Percentiles rank a stretch among this genome's conserved stretches.
These are phyloP conservation scores for Sonneratia caseolaris DNA, from an alignment of 345 rosid genomes.

Conservation along the genomic window DNA sequence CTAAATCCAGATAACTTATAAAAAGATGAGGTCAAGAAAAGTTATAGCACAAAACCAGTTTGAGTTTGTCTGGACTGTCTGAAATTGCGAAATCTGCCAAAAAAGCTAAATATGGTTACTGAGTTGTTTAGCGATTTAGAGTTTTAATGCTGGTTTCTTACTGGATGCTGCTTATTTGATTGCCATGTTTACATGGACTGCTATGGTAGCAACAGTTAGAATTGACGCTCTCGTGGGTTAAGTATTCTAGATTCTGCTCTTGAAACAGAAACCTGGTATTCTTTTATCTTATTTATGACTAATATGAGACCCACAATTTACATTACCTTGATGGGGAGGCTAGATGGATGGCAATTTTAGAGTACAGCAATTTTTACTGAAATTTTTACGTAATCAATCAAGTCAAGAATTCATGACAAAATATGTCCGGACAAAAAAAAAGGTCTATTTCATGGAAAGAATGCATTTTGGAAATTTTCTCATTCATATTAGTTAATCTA, in stretches of 20 bases:
- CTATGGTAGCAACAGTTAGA: neutral
- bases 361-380: neutral
- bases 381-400: neutral
- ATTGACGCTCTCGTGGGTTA: neutral
- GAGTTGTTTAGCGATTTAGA: neutral
- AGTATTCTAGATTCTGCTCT: neutral
- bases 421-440: neutral
- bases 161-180: neutral
- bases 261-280: neutral
- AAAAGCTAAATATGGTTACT: conserved; percentile 1
- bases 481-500: neutral
- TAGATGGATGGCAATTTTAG: neutral
- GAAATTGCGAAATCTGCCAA: neutral
- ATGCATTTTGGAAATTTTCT: neutral
- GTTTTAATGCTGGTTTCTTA: neutral
- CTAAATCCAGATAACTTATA: neutral
- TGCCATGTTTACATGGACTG: neutral
- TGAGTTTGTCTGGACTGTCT: neutral
- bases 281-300: neutral
- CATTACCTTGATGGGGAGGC: neutral
- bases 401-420: neutral
- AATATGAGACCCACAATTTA: neutral
- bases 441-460: neutral
- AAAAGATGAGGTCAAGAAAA: neutral
- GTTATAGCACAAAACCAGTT: neutral